A percentile compares a stretch with the other conserved stretches of the same genome.
Conservation (phyloP, 495 filamentous ascomycete species). For the Penicillium alfredii region DNA sequence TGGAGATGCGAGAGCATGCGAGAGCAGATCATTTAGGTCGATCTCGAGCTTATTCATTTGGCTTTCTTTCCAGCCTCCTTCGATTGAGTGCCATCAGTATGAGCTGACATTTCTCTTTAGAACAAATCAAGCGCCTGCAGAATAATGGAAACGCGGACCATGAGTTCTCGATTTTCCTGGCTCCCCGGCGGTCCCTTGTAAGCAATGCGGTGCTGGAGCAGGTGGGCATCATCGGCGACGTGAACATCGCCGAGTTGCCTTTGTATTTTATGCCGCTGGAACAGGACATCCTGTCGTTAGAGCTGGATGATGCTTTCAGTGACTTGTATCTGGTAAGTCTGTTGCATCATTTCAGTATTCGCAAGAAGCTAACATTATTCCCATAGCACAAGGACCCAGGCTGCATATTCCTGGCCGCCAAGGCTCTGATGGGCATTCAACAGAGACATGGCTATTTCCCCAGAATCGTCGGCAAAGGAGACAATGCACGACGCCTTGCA, state of each 20-base stretch:
- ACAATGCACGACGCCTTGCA: slow-evolving; percentile 81
- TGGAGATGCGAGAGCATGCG: slow-evolving; percentile 33
- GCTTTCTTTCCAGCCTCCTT: slow-evolving; percentile 32
- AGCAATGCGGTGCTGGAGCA: slow-evolving; percentile 91
- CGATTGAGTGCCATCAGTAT: slow-evolving; percentile 49
- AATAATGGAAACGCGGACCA: slow-evolving; percentile 79
- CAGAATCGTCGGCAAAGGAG: slow-evolving; percentile 91
- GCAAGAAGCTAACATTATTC: neutral
- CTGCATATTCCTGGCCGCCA: slow-evolving; percentile 76
- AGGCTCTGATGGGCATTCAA: slow-evolving; percentile 93
- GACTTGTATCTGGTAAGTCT: slow-evolving; percentile 73
- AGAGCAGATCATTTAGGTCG: slow-evolving; percentile 18
- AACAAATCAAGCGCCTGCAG: slow-evolving; percentile 85
- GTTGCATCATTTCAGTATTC: neutral
- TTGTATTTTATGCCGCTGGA: slow-evolving; percentile 88
- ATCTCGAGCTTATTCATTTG: slow-evolving; percentile 40
- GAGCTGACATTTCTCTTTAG: slow-evolving; percentile 55
- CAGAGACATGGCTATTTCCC: slow-evolving; percentile 90
- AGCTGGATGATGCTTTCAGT: slow-evolving; percentile 77
- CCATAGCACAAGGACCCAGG: slow-evolving; percentile 79
- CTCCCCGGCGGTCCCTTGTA: slow-evolving; percentile 84
- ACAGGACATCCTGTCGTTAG: slow-evolving; percentile 83
- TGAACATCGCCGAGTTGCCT: slow-evolving; percentile 77
- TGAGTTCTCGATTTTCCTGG: slow-evolving; percentile 93
- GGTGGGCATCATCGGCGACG: slow-evolving; percentile 86